A percentile compares a stretch with the other conserved stretches of the same genome.
phyloP scores from a whole-genome alignment of 306 rosid genomes.

The Arachis hypogaea region DNA sequence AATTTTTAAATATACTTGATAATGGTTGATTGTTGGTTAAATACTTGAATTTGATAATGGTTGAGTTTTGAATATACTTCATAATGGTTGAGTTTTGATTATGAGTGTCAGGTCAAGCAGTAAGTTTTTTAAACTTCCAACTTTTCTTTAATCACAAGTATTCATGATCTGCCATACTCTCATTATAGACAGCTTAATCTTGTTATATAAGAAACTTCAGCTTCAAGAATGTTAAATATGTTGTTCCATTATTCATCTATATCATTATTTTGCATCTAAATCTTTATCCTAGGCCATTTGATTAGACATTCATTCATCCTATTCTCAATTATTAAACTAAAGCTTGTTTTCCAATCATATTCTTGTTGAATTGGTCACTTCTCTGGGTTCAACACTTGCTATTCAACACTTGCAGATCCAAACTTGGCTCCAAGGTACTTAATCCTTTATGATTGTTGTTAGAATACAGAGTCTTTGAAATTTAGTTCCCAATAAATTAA shows the following conservation, averaged over 20 bases:
- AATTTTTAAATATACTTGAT: too few relatives aligned
- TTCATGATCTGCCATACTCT: slow-evolving; percentile 11
- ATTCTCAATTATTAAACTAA: slow-evolving; percentile 20
- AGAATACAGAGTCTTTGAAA: too few relatives aligned
- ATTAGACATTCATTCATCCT: slow-evolving; percentile 12
- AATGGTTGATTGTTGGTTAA: too few relatives aligned
- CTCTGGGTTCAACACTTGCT: slow-evolving; percentile 96
- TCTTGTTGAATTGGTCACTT: slow-evolving; percentile 67
- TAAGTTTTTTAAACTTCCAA: slow-evolving; percentile 51
- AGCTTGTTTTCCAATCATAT: slow-evolving; percentile 18
- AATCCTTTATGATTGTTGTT: slow-evolving; percentile 21
- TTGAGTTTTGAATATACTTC: too few relatives aligned
- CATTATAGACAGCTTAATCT: slow-evolving; percentile 4
- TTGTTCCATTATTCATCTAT: slow-evolving; percentile 8
- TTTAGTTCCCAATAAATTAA: too few relatives aligned
- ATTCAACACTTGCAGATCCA: slow-evolving; percentile 83
- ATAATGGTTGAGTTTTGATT: too few relatives aligned
- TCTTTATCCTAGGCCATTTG: not conserved
- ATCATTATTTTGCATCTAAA: slow-evolving; percentile 4
- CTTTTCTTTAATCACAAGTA: slow-evolving; percentile 5
- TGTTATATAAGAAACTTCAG: not conserved
- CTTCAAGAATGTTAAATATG: slow-evolving; percentile 3
- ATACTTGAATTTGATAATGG: too few relatives aligned
- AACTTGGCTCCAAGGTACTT: slow-evolving; percentile 75
- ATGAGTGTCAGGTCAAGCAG: slow-evolving; percentile 92